These are phyloP conservation scores for Pestalotiopsis sp. DNA, from an alignment of 2,329 filamentous ascomycete genomes.

Conservation along the genomic window DNA sequence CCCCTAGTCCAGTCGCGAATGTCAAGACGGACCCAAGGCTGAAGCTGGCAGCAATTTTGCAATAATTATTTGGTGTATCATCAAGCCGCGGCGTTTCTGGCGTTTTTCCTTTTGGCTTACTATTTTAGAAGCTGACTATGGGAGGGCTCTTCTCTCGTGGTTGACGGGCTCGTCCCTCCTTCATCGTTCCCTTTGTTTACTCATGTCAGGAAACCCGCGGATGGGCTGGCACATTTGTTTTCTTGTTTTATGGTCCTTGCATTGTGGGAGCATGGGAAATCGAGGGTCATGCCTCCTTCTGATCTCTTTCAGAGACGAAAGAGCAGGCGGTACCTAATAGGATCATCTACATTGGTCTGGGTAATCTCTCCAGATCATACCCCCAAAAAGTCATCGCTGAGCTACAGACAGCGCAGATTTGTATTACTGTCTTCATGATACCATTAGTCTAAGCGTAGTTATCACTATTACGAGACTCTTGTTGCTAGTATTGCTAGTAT, in stretches of 20 bases:
- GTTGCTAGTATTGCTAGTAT: too few relatives aligned
- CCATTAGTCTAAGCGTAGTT: background rate
- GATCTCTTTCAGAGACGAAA: background rate
- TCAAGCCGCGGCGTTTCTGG: background rate
- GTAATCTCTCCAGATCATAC: background rate
- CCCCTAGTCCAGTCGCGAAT: background rate
- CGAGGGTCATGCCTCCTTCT: background rate
- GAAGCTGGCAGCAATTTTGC: background rate
- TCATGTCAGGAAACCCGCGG: too few relatives aligned
- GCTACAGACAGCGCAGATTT: background rate
- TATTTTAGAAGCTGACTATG: too few relatives aligned
- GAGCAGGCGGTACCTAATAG: background rate
- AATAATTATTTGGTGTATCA: background rate
- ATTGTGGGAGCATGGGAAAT: background rate
- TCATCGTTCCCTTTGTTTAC: too few relatives aligned
- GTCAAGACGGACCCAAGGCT: conserved; percentile 8
- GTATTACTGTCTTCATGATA: background rate
- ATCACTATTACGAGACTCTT: too few relatives aligned
- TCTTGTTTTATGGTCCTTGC: background rate
- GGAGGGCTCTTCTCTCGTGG: too few relatives aligned
- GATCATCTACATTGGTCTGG: background rate
- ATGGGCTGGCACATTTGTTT: too few relatives aligned
- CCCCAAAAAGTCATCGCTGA: background rate
- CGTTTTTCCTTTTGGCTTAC: background rate
- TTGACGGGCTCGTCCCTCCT: too few relatives aligned